A percentile compares a stretch with the other conserved stretches of the same genome.
phyloP scores from a whole-genome alignment of 257 asterid genomes.

The Schizonepeta tenuifolia region DNA sequence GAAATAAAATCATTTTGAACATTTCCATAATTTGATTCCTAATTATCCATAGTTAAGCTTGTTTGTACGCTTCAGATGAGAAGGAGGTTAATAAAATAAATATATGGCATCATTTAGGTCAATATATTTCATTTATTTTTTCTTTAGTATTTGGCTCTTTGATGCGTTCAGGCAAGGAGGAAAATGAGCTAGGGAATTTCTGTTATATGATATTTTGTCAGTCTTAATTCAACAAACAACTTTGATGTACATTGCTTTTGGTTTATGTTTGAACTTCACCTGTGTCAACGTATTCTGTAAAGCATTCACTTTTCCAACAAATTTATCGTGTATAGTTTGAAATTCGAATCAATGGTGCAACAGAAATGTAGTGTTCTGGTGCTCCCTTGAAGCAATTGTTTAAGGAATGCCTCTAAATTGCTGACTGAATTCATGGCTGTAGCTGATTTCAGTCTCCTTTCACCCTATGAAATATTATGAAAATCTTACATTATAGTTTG shows the following conservation, averaged over 20 bases:
- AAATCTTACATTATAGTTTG: background rate
- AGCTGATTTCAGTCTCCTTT: too few relatives aligned
- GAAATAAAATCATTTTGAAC: background rate
- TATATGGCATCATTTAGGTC: constrained; percentile 11
- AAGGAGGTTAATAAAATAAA: background rate
- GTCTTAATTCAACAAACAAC: background rate
- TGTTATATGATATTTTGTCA: background rate
- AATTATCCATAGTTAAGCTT: constrained; percentile 4
- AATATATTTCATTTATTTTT: background rate
- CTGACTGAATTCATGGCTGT: too few relatives aligned
- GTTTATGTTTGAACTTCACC: background rate
- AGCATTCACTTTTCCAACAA: background rate
- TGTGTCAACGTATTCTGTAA: background rate
- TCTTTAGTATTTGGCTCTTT: background rate
- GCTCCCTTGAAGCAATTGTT: constrained; percentile 9
- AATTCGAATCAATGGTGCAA: background rate
- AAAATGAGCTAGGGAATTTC: background rate
- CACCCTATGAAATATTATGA: too few relatives aligned
- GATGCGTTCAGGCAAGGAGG: constrained; percentile 11
- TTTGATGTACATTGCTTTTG: constrained; percentile 8
- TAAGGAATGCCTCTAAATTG: background rate
- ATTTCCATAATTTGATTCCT: constrained; percentile 11
- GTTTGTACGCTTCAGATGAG: background rate
- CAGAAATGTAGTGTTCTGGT: background rate
- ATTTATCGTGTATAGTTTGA: background rate